Evolutionary conservation across 306 rosid genomes (phyloP), one percentile per base, ranked within the genome.

Genomic region (Prosopis cineraria): DNA sequence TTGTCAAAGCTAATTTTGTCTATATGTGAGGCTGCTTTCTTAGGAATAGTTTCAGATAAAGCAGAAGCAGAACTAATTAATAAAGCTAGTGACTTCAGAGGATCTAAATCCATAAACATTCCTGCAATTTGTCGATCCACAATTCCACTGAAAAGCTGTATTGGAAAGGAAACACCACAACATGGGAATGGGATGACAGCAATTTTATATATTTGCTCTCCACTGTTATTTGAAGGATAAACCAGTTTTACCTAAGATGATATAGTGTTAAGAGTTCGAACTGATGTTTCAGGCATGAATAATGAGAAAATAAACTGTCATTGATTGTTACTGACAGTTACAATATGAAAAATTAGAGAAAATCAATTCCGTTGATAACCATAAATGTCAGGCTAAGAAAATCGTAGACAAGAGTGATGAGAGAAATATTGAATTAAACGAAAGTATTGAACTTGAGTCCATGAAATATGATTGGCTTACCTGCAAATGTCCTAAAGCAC

Each of bases 401-500:
- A 55, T 71, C 33, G 19, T 19, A 50, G 44, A 48, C 6, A 33
- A 31, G 17, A 31, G 25, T 45, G 50, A 71, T 11, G 53, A 78
- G 58, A 36, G 52, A 43, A 43, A 43, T 30, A 20, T 16, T 39
- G 30, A 37, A 31, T 16, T 68, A 27, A 78, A 81, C 24, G 17
- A 75, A 33, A 40, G 34, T 58, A 47, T 59, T 60, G 36, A 78
- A 43, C 22, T n/a, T 19, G 68, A 34, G 69, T 59, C 30, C 66
- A 31, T 48, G 69, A 82, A 71, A 43, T 60, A 22, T 37, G 64
- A 31, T 52, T 73, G 68, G 65, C 87, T 52, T 29, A 93, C 97
- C 98, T 91, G 96, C 80, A 93, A 82, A 75, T 91, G 92, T 71
- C 79, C 89, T 83, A 93, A 78, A 79, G 97, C 97, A 82, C 69